Base-by-base conservation (phyloP, 345 rosid genomes). In the Cochlearia excelsa region DNA sequence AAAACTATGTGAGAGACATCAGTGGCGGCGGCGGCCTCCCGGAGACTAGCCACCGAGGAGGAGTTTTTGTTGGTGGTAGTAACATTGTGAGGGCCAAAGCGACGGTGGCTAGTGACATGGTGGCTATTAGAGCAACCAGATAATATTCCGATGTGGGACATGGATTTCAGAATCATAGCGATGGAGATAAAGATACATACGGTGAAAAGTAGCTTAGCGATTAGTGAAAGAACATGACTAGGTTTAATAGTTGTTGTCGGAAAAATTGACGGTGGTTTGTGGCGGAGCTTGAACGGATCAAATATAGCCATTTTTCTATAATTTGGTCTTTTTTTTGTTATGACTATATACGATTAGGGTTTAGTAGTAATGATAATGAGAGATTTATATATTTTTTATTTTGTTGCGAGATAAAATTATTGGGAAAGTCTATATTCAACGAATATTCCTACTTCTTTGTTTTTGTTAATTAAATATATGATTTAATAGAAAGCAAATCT, bases 1-100 rank as follows among this genome's bases (percentile, higher is more conserved):
- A 92, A 86, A 30, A 78, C 56, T 34, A 92, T 38, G 44, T 92
- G 98, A 41, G 96, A 79, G 26, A 82, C 8, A 59, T 81, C 74
- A 0, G 90, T 86, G 1, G 45, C 70, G 46, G 28, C 30, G 66
- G 51, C 33, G 57, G 53, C 41, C 34, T 43, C 0, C 6, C 0
- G 55, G 46, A 11, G 42, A 38, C 9, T 45, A 9, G 2, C 44
- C 9, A 1, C 44, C 9, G 34, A 39, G 26, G 65, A 48, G 70
- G 78, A 78, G 16, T 82, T 31, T 3, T 64, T 54, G 61, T 71
- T 61, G 6, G 88, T 78, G 26, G 63, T 57, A 51, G 70, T 43
- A 35, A 83, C 69, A 59, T 72, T 79, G 28, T 79, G 8, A 47
- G 79, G 74, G 39, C 67, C 71, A 30, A 74, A 57, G 67, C 77